phyloP scores from a whole-genome alignment of 2,329 filamentous ascomycete species.

The Exophiala bonariae region DNA sequence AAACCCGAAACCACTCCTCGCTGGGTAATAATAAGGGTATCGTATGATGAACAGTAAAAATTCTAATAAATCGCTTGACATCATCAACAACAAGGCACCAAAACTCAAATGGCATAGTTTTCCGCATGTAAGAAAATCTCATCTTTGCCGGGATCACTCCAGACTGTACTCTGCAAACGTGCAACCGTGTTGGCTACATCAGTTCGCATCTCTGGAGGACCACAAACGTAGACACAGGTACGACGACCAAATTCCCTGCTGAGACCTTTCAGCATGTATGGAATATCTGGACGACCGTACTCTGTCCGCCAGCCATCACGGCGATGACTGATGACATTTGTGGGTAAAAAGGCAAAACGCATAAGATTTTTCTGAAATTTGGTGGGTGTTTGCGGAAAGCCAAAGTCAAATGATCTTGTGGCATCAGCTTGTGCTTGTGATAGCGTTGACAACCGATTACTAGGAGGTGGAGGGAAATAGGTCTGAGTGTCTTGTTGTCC shows the following conservation, averaged over 20 bases:
- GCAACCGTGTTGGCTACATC: constrained; percentile 87
- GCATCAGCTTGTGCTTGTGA: constrained; percentile 24
- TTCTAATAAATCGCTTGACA: not conserved
- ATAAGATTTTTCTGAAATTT: constrained; percentile 87
- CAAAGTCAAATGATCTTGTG: constrained; percentile 65
- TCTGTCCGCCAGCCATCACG: constrained; percentile 84
- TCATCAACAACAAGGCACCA: no score
- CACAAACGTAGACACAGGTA: constrained; percentile 90
- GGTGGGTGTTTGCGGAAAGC: constrained; percentile 80
- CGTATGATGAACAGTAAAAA: no score
- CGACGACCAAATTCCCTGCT: constrained; percentile 77
- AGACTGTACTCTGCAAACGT: constrained; percentile 76
- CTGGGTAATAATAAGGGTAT: no score
- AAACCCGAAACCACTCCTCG: no score
- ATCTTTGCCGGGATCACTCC: constrained; percentile 74
- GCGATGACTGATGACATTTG: constrained; percentile 28
- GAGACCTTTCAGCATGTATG: constrained; percentile 81
- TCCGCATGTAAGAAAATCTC: constrained; percentile 94
- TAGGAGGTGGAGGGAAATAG: constrained; percentile 22
- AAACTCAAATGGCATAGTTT: constrained; percentile 84
- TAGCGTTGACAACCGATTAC: constrained; percentile 18
- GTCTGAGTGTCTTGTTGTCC: constrained; percentile 5
- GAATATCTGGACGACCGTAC: constrained; percentile 85
- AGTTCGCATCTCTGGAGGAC: constrained; percentile 80
- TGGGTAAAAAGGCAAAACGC: constrained; percentile 78